A percentile compares a stretch with the other conserved stretches of the same genome.
Conservation (phyloP, 2,329 filamentous ascomycete genomes). For the Sporothrix globosa region DNA sequence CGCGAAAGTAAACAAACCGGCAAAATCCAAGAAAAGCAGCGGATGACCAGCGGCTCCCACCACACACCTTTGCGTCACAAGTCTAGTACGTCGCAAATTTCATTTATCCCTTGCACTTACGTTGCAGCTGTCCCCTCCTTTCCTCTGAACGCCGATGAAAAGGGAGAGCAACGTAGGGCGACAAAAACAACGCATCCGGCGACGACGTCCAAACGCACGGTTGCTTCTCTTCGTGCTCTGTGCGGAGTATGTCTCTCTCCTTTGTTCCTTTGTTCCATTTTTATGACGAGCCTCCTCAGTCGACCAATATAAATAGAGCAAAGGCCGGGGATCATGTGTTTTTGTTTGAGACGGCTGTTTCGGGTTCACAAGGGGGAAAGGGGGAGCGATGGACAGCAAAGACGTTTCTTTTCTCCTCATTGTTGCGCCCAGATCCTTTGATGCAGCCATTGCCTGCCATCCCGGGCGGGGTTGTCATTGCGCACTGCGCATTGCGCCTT, state of each 20-base stretch:
- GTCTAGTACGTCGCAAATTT: no score
- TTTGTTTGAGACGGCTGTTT: constrained; percentile 23
- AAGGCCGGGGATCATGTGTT: neutral
- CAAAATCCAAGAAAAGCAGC: neutral
- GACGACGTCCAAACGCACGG: neutral
- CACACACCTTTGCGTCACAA: neutral
- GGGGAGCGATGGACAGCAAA: constrained; percentile 4
- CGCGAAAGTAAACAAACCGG: constrained; percentile 27
- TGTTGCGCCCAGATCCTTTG: neutral
- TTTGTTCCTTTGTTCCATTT: neutral
- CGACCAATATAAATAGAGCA: neutral
- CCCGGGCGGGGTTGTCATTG: constrained; percentile 16
- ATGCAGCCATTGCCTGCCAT: constrained; percentile 1
- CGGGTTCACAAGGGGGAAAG: constrained; percentile 13
- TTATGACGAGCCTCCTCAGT: neutral
- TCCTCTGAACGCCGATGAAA: neutral
- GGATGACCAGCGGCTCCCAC: neutral
- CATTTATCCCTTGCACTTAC: constrained; percentile 18
- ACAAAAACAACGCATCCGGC: constrained; percentile 13
- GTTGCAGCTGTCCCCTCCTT: neutral
- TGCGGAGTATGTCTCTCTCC: no score
- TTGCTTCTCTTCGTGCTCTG: neutral
- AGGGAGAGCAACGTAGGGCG: neutral
- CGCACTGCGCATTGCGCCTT: constrained; percentile 1
- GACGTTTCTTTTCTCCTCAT: neutral